phyloP scores from a whole-genome alignment of 2,329 filamentous ascomycete species.

The Xylariaceae sp. region DNA sequence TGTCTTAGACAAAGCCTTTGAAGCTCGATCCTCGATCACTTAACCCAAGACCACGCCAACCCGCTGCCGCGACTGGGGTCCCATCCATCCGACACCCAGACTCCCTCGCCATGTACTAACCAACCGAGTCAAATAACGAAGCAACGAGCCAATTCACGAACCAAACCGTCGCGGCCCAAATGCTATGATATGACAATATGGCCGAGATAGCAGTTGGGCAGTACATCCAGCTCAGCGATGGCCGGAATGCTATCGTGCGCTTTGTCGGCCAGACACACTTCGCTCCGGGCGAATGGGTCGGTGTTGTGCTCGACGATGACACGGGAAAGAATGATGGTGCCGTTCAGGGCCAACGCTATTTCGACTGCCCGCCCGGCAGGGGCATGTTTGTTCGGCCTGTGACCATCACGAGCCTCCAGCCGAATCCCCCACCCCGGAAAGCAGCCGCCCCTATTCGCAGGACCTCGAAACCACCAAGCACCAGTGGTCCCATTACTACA shows the following conservation, averaged over 20 bases:
- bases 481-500: conserved; percentile 26
- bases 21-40: no score
- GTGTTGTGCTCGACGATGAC: conserved; percentile 76
- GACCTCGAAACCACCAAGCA: conserved; percentile 33
- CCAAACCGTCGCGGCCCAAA: conserved; percentile 26
- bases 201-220: conserved; percentile 62
- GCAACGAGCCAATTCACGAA: conserved; percentile 12
- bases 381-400: conserved; percentile 81
- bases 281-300: conserved; percentile 78
- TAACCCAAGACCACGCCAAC: no score
- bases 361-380: conserved; percentile 69
- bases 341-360: conserved; percentile 83
- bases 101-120: conserved; percentile 22
- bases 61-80: not conserved
- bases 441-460: conserved; percentile 35
- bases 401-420: conserved; percentile 56
- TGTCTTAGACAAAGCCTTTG: no score
- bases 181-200: conserved; percentile 35
- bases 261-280: conserved; percentile 79
- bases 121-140: not conserved
- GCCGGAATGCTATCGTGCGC: conserved; percentile 69
- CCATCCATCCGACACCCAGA: conserved; percentile 10
- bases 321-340: conserved; percentile 92
- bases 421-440: conserved; percentile 40
- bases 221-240: conserved; percentile 72